Percentiles rank a stretch among this genome's conserved stretches.
These are phyloP conservation scores for Chimonanthus praecox DNA, from an alignment of 164 flowering plant genomes.

Conservation along the genomic window DNA sequence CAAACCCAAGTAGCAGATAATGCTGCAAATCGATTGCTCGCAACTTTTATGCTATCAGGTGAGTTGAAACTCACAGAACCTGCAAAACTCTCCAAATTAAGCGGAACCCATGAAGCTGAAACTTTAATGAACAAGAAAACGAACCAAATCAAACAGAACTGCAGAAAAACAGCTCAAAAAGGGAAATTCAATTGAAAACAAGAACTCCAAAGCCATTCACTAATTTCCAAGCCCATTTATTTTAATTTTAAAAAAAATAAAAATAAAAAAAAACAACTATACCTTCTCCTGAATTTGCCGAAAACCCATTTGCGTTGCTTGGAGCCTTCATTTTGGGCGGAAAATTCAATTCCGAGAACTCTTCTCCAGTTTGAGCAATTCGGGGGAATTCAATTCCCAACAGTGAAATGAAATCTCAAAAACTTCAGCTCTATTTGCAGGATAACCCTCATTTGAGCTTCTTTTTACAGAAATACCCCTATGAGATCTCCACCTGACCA, in stretches of 20 bases:
- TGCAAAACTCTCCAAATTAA: too few species aligned
- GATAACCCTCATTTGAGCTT: neutral
- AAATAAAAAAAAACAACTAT: constrained; percentile 1
- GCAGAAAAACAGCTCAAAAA: neutral
- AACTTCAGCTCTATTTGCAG: neutral
- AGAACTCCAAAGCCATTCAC: neutral
- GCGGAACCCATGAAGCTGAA: too few species aligned
- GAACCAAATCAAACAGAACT: too few species aligned
- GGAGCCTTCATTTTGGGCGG: constrained; percentile 66
- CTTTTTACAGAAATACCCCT: neutral
- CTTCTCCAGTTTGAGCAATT: too few species aligned
- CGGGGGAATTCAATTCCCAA: neutral
- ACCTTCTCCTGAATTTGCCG: constrained; percentile 69
- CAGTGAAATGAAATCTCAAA: neutral
- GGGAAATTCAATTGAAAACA: neutral
- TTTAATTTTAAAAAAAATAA: neutral
- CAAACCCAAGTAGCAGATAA: too few species aligned
- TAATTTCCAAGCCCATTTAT: too few species aligned
- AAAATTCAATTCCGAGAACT: neutral
- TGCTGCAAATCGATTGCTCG: too few species aligned
- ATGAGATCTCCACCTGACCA: neutral
- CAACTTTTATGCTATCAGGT: too few species aligned
- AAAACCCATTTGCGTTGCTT: constrained; percentile 38
- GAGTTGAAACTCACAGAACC: too few species aligned
- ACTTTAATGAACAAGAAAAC: too few species aligned